Evolutionary conservation across 441 rosid species (phyloP).

Genomic region (Erodium chrysanthum): DNA sequence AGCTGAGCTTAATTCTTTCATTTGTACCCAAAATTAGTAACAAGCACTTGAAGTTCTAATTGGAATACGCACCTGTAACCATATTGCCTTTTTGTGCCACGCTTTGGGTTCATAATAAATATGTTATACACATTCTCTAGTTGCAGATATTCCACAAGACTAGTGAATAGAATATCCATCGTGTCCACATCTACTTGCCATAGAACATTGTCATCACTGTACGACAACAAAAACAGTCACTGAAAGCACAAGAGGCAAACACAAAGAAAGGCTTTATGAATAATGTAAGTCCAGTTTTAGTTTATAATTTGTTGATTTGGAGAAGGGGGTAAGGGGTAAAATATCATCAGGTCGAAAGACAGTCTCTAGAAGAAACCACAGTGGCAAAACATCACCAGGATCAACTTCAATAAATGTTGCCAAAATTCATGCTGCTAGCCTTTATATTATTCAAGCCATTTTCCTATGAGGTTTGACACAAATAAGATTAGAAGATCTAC

Average conservation of each 20-base stretch:
- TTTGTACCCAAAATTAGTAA: neutral
- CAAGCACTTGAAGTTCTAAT: conserved; percentile 3
- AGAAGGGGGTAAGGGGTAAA: neutral
- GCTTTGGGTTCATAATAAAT: conserved; percentile 76
- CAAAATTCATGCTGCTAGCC: neutral
- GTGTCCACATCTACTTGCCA: conserved; percentile 88
- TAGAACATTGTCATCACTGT: conserved; percentile 51
- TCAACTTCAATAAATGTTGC: neutral
- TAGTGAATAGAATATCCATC: conserved; percentile 74
- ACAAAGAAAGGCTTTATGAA: conserved; percentile 6
- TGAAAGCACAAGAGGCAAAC: conserved; percentile 16
- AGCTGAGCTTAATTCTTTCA: neutral
- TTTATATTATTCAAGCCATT: neutral
- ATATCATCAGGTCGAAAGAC: neutral
- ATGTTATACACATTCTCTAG: conserved; percentile 77
- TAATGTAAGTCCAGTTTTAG: neutral
- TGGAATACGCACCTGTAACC: conserved; percentile 64
- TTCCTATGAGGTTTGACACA: neutral
- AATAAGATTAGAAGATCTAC: neutral
- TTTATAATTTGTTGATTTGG: neutral
- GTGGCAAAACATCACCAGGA: neutral
- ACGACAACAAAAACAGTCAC: conserved; percentile 17
- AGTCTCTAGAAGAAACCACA: neutral
- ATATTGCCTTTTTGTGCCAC: conserved; percentile 41
- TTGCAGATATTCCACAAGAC: conserved; percentile 86